Evolutionary conservation across 1,139 yeast species (phyloP).

Genomic region (Debaryomyces sp.): DNA sequence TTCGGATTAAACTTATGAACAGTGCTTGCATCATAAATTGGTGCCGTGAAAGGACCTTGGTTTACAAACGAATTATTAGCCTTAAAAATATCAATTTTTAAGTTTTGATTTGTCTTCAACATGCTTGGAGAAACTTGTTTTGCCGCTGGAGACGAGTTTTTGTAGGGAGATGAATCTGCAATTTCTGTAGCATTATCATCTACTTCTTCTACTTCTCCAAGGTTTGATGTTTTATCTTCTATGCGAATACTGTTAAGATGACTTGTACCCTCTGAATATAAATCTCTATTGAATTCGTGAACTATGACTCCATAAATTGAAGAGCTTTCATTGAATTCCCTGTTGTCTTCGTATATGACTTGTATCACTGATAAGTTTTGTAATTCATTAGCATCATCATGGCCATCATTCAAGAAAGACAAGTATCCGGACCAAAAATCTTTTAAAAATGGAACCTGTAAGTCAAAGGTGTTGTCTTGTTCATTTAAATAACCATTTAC

Average conservation of each 20-base stretch:
- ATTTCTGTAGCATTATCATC: conserved; percentile 44
- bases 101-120: conserved; percentile 13
- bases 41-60: conserved; percentile 42
- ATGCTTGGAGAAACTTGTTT: background rate
- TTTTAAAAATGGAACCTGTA: conserved; percentile 44
- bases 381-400: conserved; percentile 16
- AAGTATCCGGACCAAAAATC: conserved; percentile 45
- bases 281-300: conserved; percentile 25
- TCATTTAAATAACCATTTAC: conserved; percentile 37
- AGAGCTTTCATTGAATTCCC: conserved; percentile 18
- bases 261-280: conserved; percentile 10
- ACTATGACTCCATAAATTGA: conserved; percentile 29
- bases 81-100: conserved; percentile 22
- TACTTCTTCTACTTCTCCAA: conserved; percentile 9
- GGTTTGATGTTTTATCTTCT: conserved; percentile 9
- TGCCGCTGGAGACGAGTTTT: conserved; percentile 11
- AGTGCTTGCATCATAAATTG: conserved; percentile 30
- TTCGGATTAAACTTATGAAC: conserved; percentile 20
- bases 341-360: conserved; percentile 23
- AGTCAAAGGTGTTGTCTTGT: conserved; percentile 22
- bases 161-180: conserved; percentile 41
- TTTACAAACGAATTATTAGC: conserved; percentile 16
- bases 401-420: conserved; percentile 38
- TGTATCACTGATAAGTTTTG: conserved; percentile 34
- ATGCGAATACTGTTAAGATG: conserved; percentile 14